Evolutionary conservation across 441 rosid species (phyloP).

Genomic region (Lepidium campestre): DNA sequence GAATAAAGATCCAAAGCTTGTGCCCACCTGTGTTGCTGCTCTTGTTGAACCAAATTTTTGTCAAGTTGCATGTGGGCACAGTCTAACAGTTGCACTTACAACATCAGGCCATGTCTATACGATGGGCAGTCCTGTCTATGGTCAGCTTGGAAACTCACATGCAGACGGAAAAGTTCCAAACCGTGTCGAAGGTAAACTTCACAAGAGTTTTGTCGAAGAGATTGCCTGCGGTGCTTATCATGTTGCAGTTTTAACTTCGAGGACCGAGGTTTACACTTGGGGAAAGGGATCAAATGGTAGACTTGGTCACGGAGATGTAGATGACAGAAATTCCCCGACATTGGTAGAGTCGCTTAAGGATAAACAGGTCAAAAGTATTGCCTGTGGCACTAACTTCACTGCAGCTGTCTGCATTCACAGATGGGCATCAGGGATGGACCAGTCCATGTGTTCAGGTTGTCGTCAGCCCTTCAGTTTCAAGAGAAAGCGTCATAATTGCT

Average conservation of each 20-base stretch:
- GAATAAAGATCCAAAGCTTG: slow-evolving; percentile 84
- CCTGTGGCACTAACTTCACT: slow-evolving; percentile 84
- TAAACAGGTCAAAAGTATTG: slow-evolving; percentile 90
- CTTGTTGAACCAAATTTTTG: slow-evolving; percentile 92
- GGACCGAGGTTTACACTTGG: slow-evolving; percentile 96
- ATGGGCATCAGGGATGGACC: slow-evolving; percentile 90
- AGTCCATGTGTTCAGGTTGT: slow-evolving; percentile 98
- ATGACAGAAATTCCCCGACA: slow-evolving; percentile 82
- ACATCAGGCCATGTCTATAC: slow-evolving; percentile 85
- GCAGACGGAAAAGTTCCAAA: slow-evolving; percentile 80
- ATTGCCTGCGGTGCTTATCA: slow-evolving; percentile 95
- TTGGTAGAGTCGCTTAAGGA: slow-evolving; percentile 86
- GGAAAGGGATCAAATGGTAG: slow-evolving; percentile 98
- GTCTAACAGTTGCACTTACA: slow-evolving; percentile 84
- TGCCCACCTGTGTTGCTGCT: slow-evolving; percentile 95
- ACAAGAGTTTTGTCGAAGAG: slow-evolving; percentile 82
- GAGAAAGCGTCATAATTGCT: slow-evolving; percentile 95
- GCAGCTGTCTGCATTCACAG: slow-evolving; percentile 94
- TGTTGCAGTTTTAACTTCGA: slow-evolving; percentile 86
- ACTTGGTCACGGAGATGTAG: slow-evolving; percentile 87
- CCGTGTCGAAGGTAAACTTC: slow-evolving; percentile 85
- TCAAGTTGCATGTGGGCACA: slow-evolving; percentile 91
- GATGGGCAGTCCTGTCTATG: slow-evolving; percentile 93
- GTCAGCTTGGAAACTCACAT: slow-evolving; percentile 87
- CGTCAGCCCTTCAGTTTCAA: slow-evolving; percentile 84